phyloP scores from a whole-genome alignment of 148 eudicot species.

The Heliamphora exappendiculata region DNA sequence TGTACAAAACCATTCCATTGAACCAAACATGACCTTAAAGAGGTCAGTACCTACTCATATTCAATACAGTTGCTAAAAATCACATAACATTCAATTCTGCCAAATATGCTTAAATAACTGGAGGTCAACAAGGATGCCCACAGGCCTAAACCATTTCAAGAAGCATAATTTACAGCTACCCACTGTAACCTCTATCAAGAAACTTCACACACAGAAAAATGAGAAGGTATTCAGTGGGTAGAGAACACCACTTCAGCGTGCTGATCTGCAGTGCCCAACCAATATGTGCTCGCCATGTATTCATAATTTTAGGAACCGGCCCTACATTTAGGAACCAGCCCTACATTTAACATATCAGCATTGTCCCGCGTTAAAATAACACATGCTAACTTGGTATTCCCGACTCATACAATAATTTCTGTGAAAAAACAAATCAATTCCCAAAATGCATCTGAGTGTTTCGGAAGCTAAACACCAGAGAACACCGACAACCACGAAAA shows the following conservation, averaged over 20 bases:
- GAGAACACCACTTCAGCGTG: too few relatives aligned
- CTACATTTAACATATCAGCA: too few relatives aligned
- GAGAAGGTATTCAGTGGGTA: too few relatives aligned
- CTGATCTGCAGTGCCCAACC: too few relatives aligned
- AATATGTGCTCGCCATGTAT: too few relatives aligned
- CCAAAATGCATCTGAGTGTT: neutral
- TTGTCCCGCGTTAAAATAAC: too few relatives aligned
- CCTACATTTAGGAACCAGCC: too few relatives aligned
- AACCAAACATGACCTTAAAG: neutral
- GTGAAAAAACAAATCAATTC: neutral
- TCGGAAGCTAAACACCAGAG: neutral
- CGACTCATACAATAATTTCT: too few relatives aligned
- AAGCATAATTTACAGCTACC: neutral
- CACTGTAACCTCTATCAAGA: neutral
- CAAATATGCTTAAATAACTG: neutral
- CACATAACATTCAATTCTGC: neutral
- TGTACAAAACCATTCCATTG: too few relatives aligned
- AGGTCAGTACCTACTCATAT: neutral
- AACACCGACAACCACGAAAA: neutral
- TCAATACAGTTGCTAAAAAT: conserved; percentile 1
- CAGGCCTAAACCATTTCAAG: neutral
- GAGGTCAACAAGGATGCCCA: neutral
- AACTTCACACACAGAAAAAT: neutral
- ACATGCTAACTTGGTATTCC: too few relatives aligned
- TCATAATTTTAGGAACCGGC: too few relatives aligned